A percentile compares a stretch with the other conserved stretches of the same genome.
Evolutionary conservation across 1,284 basidiomycete species (phyloP).

Genomic region (Jaminaea rosea): DNA sequence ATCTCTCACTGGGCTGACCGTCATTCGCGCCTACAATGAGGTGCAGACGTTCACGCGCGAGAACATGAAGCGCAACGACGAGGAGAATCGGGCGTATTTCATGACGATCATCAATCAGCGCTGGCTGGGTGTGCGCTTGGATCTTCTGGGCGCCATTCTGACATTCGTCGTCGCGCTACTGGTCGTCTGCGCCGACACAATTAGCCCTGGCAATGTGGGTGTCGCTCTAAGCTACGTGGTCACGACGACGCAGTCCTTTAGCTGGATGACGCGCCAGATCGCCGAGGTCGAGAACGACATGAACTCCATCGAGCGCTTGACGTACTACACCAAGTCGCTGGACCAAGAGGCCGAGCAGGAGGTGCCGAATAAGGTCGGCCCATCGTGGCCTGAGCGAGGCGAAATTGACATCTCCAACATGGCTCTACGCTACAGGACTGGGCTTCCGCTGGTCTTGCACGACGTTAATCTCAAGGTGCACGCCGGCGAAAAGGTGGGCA

Average conservation of each 20-base stretch:
- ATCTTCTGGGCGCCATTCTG: constrained; percentile 44
- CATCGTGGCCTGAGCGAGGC: constrained; percentile 44
- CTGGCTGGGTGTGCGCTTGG: constrained; percentile 67
- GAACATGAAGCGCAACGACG: constrained; percentile 60
- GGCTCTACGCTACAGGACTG: constrained; percentile 52
- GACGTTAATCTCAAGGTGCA: constrained; percentile 49
- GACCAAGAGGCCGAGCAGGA: constrained; percentile 42
- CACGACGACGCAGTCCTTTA: constrained; percentile 34
- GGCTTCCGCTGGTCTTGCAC: constrained; percentile 51
- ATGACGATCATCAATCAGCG: constrained; percentile 71
- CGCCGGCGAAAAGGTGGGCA: constrained; percentile 53
- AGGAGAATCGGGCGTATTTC: constrained; percentile 85
- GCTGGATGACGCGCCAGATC: constrained; percentile 45
- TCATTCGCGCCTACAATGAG: constrained; percentile 68
- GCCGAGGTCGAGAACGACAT: constrained; percentile 49
- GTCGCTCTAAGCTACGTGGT: constrained; percentile 42
- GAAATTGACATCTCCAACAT: constrained; percentile 40
- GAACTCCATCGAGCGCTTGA: constrained; percentile 43
- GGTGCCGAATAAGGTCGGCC: constrained; percentile 22
- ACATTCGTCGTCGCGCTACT: constrained; percentile 40
- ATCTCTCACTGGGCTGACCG: constrained; percentile 71
- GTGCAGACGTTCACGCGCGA: constrained; percentile 53
- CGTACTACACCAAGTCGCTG: constrained; percentile 40
- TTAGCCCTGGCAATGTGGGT: constrained; percentile 20
- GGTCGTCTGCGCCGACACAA: constrained; percentile 17